These are phyloP conservation scores for Plectosphaerella cucumerina DNA, from an alignment of 2,329 filamentous ascomycete genomes.

Conservation along the genomic window DNA sequence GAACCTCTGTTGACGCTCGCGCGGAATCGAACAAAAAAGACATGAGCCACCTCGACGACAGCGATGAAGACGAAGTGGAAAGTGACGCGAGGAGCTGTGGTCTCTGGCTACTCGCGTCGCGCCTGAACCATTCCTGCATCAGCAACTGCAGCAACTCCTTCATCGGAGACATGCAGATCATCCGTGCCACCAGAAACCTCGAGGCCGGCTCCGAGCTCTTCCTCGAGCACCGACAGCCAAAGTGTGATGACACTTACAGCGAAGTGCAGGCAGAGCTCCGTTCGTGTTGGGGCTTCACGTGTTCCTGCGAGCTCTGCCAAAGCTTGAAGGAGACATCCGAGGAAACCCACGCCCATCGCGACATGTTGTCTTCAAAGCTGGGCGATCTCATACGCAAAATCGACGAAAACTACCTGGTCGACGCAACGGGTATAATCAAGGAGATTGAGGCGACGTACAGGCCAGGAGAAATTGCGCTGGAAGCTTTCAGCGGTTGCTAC, in stretches of 20 bases:
- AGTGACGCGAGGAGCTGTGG: constrained; percentile 20
- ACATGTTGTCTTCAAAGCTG: neutral
- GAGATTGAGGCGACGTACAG: too few species aligned
- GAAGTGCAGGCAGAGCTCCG: constrained; percentile 25
- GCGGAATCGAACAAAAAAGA: neutral
- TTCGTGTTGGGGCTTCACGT: constrained; percentile 36
- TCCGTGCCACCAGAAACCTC: constrained; percentile 42
- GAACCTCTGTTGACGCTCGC: constrained; percentile 11
- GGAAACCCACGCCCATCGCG: neutral
- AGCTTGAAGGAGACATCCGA: constrained; percentile 16
- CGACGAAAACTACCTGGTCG: neutral
- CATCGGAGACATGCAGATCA: constrained; percentile 49
- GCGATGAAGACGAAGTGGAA: constrained; percentile 8
- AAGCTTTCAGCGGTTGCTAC: too few species aligned
- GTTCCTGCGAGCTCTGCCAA: constrained; percentile 33
- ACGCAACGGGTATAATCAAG: too few species aligned
- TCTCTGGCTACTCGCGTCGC: constrained; percentile 43
- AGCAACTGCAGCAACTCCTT: constrained; percentile 42
- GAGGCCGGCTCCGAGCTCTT: constrained; percentile 38
- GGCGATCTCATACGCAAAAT: too few species aligned
- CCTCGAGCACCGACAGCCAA: constrained; percentile 29
- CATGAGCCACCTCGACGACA: too few species aligned
- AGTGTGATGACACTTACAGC: constrained; percentile 17
- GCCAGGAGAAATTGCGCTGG: too few species aligned
- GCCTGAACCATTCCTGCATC: constrained; percentile 49